A percentile compares a stretch with the other conserved stretches of the same genome.
Conservation (phyloP, 805 yeast species). For the Candida schatavii region DNA sequence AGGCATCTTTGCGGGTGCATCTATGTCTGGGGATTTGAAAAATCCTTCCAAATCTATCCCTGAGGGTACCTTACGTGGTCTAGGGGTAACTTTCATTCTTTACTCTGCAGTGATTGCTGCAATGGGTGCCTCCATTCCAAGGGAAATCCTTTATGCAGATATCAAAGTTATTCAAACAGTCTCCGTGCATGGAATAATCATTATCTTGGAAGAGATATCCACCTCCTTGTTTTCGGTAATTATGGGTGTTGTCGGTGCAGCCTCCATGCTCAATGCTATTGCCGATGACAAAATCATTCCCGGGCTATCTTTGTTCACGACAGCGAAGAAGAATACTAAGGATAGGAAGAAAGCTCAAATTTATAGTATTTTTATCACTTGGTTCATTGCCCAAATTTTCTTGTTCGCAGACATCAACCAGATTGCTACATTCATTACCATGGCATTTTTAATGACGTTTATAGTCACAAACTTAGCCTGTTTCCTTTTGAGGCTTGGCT, state of each 20-base stretch:
- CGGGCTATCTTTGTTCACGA: constrained; percentile 55
- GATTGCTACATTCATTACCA: constrained; percentile 91
- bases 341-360: constrained; percentile 54
- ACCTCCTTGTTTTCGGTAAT: constrained; percentile 90
- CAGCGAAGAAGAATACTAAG: constrained; percentile 38
- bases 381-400: constrained; percentile 80
- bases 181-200: constrained; percentile 61
- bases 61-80: constrained; percentile 86
- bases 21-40: constrained; percentile 92
- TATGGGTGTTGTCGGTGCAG: constrained; percentile 95
- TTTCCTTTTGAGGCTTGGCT: constrained; percentile 76
- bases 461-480: constrained; percentile 94
- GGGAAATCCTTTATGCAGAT: constrained; percentile 72
- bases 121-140: constrained; percentile 76
- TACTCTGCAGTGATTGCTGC: constrained; percentile 80
- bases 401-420: constrained; percentile 87
- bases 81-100: constrained; percentile 69
- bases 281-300: constrained; percentile 89
- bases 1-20: constrained; percentile 97
- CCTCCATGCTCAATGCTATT: constrained; percentile 85
- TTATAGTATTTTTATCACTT: constrained; percentile 68
- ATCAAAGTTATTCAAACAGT: constrained; percentile 84
- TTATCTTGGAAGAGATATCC: constrained; percentile 85
- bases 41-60: constrained; percentile 91
- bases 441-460: constrained; percentile 97